Evolutionary conservation across 2,329 filamentous ascomycete species (phyloP).

Genomic region (Microsporum ferrugineum): DNA sequence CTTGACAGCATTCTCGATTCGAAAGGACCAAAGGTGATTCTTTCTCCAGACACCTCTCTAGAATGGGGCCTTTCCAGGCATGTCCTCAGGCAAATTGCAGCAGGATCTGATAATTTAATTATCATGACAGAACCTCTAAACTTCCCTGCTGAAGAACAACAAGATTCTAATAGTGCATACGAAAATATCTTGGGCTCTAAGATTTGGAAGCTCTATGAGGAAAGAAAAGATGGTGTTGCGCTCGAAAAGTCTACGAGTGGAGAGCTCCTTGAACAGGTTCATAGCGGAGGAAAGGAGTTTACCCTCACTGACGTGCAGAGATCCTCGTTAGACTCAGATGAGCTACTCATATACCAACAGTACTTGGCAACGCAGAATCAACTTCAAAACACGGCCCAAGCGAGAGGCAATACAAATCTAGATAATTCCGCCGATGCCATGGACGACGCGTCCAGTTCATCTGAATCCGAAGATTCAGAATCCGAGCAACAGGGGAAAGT

Average conservation of each 20-base stretch:
- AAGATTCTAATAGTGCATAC: slow-evolving; percentile 20
- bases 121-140: slow-evolving; percentile 64
- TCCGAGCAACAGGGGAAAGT: slow-evolving; percentile 84
- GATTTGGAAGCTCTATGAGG: slow-evolving; percentile 70
- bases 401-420: slow-evolving; percentile 53
- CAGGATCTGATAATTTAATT: slow-evolving; percentile 68
- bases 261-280: slow-evolving; percentile 55
- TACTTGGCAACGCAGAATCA: slow-evolving; percentile 83
- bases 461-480: slow-evolving; percentile 80
- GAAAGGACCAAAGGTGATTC: slow-evolving; percentile 56
- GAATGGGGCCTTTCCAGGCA: slow-evolving; percentile 94
- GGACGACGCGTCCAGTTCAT: slow-evolving; percentile 75
- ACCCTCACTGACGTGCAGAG: slow-evolving; percentile 51
- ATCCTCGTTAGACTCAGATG: slow-evolving; percentile 59
- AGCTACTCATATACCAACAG: slow-evolving; percentile 75
- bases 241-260: slow-evolving; percentile 44
- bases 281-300: slow-evolving; percentile 52
- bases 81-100: slow-evolving; percentile 60
- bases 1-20: slow-evolving; percentile 56
- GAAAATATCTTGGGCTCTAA: slow-evolving; percentile 55
- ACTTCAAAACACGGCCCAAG: slow-evolving; percentile 67
- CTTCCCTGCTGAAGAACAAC: slow-evolving; percentile 19
- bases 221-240: slow-evolving; percentile 52
- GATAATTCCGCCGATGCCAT: slow-evolving; percentile 61
- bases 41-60: slow-evolving; percentile 79